These are phyloP conservation scores for Clausena lansium DNA, from an alignment of 345 rosid genomes.

Conservation along the genomic window DNA sequence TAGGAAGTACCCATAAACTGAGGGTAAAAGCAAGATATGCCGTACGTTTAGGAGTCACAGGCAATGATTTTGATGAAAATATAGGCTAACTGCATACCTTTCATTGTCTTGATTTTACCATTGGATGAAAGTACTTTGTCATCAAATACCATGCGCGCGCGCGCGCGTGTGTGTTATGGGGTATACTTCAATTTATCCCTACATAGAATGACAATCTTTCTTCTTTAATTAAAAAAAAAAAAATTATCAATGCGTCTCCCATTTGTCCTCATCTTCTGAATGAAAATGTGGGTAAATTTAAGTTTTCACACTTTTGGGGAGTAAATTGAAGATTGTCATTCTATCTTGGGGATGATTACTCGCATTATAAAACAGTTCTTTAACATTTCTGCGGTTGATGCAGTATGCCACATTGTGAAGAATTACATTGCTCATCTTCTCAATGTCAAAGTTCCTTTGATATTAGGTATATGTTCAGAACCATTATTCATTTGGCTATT, in stretches of 20 bases:
- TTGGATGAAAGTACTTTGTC: not conserved
- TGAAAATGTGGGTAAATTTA: too few relatives aligned
- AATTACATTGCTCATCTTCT: slow-evolving; percentile 76
- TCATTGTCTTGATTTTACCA: not conserved
- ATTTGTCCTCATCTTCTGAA: too few relatives aligned
- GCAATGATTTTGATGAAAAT: not conserved
- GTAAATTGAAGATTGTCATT: too few relatives aligned
- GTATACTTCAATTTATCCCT: too few relatives aligned
- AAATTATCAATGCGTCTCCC: too few relatives aligned
- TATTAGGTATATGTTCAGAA: slow-evolving; percentile 56
- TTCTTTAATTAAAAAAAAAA: too few relatives aligned
- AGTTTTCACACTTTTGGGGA: too few relatives aligned
- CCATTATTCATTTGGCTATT: not conserved
- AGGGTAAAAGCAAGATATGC: not conserved
- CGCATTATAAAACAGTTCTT: not conserved
- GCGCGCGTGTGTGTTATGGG: too few relatives aligned
- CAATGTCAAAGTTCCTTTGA: slow-evolving; percentile 72
- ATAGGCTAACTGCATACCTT: not conserved
- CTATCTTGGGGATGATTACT: too few relatives aligned
- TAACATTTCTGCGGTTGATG: slow-evolving; percentile 18
- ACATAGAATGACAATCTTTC: too few relatives aligned
- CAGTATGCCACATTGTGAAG: slow-evolving; percentile 89
- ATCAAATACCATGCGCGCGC: not conserved
- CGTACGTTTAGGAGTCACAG: not conserved
- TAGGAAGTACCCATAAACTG: not conserved